Base-by-base conservation (phyloP, 2,329 filamentous ascomycete genomes). In the Diaporthe nobilis region DNA sequence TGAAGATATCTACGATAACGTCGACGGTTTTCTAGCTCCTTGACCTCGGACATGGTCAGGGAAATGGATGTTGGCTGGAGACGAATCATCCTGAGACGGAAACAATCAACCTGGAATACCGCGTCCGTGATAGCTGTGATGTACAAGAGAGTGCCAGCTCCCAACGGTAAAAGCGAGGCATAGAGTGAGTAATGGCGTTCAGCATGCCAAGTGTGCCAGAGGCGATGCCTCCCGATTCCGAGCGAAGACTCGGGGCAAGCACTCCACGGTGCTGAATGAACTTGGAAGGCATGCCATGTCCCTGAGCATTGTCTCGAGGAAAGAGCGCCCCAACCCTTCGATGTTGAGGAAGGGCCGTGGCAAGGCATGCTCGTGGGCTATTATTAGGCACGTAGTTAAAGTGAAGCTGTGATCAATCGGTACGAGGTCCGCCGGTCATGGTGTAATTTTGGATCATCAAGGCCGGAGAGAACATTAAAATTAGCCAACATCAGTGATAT, bases 1-100 rank as follows among this genome's bases (percentile, higher is more conserved):
- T 80, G 79, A 73, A 84, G 82, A 76, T 83, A 83, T 53, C 78
- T 82, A 42, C 78, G 82, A 76, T 81, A 82, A 22, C 79, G 81
- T 49, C 79, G 83, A 53, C 82, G 83, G 12, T 81, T 79, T 60
- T 85, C 82, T 47, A 83, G 82, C 20, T 85, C 84, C 74, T 84
- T 83, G 68, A 87, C 84, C 77, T 88, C 87, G 17, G 83, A 79
- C 77, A 84, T 82, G 61, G 84, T 83, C 75, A 88, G 73, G 42
- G 81, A 81, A 67, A 88, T 82, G 5, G 81, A 80, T 2, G 86
- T 87, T 25, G 85, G 83, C 37, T 78, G 77, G 72, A 86, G 81
- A 70, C 86, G 85, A 37, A 88, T 77, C 86, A 88, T 88, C 13
- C 71, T 80, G 76, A 12, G 22, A 47, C 28, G 34, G 34, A 10